Base-by-base conservation (phyloP, 495 filamentous ascomycete genomes). In the Chaetomium cochliodes region DNA sequence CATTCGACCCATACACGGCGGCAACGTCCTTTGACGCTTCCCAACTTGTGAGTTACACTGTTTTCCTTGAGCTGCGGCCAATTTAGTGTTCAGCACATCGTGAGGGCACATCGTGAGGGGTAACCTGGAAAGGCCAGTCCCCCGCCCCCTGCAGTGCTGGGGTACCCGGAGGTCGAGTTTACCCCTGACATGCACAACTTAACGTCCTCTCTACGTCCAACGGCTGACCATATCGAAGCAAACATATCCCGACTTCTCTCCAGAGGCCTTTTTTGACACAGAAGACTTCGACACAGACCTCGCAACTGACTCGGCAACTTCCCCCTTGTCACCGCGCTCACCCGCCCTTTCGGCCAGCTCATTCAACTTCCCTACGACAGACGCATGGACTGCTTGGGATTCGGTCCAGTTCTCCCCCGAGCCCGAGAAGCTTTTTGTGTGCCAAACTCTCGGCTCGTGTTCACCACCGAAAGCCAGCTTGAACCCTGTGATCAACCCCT, bases 401-500 rank as follows among this genome's bases (percentile, higher is more conserved):
- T 56, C 54, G 1, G 49, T 60, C 8, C 66, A 71, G 47, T 42
- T 54, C 26, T 70, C 58, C 15, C 65, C 70, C 0, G 60, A 67
- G 11, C 51, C 67, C 26, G 70, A 72, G n/a, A 47, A 18, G 49
- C 55, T 67, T 41, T 66, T 69, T 51, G 69, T 50, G 56, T 61
- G 51, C 22, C 39, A 62, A 20, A 6, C 67, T 0, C 44, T 71
- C 25, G 8, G 59, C 20, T 18, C 62, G 30, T 52, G 62, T 44
- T 58, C 64, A 5, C 12, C 63, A 3, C 57, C 58, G 4, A 60
- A 65, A 28, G 25, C 44, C 13, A 47, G 63, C 22, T 5, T 70
- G 41, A 74, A 67, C 64, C 71, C 74, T 8, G 72, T 69, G 13
- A 65, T 76, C 68, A 72, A 74, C 64, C 74, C 74, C 18, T 67